Base-by-base conservation (phyloP, 1,139 yeast species). In the Taphrina betulina region DNA sequence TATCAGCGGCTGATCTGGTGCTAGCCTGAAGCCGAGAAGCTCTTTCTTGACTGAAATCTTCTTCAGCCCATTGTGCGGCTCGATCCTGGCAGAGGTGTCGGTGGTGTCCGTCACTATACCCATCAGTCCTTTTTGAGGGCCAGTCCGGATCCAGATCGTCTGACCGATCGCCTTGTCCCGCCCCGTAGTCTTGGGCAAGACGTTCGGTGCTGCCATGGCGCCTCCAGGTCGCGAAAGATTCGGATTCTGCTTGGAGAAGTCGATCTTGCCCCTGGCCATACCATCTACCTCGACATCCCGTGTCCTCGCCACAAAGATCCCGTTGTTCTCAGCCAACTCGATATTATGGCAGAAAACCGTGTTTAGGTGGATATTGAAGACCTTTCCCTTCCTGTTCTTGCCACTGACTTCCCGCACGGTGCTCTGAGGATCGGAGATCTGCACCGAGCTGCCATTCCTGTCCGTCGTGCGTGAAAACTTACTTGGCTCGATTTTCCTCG, bases 41-140 rank as follows among this genome's bases (percentile, higher is more conserved):
- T 79, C 78, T 67, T 90, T 90, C 64, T 81, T 83, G 36, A 92
- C 89, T 61, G 92, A 88, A 61, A 90, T 82, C 60, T 84, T 86
- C 69, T 92, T 94, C 66, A 84, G 83, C 66, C 89, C 90, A 35
- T 96, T 86, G 69, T 92, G 97, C 62, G 92, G 78, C 71, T 92
- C 99, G 46, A 92, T 85, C 60, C 97, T 79, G 2, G 97, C 97
- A 64, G 78, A 80, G 19, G 83, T 84, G 60, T 95, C 98, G 64
- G 89, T 94, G 12, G 95, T 87, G 67, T 92, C 97, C 61, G 86
- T 85, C 38, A 94, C 89, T 63, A 87, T 85, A 67, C 98, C 99
- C 75, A 85, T 83, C 64, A 89, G 80, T 40, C 98, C 97, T 72
- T 92, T 94, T 71, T 90, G 88, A 4, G 97, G 96, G 8, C 82